phyloP scores from a whole-genome alignment of 2,329 filamentous ascomycete genomes.

The Lachnellula occidentalis region DNA sequence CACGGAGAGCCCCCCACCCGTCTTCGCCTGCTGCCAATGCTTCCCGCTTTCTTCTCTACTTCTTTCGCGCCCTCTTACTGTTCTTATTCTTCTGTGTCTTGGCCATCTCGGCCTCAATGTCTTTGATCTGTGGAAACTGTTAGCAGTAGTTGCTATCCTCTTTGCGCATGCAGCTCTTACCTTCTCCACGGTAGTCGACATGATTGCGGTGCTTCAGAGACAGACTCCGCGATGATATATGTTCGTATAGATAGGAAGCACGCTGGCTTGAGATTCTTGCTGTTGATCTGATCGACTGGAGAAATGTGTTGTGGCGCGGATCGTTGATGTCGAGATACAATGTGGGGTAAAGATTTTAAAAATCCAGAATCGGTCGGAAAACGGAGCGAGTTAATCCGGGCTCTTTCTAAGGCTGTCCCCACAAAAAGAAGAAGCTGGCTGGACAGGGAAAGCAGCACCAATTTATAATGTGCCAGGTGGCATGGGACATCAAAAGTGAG shows the following conservation, averaged over 20 bases:
- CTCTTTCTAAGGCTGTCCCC: too few species aligned
- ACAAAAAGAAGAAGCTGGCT: too few species aligned
- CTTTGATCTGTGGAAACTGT: constrained; percentile 68
- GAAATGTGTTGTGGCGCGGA: neutral
- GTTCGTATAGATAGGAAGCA: neutral
- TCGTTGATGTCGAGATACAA: neutral
- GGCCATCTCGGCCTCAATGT: constrained; percentile 81
- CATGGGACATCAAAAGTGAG: too few species aligned
- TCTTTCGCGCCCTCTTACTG: constrained; percentile 40
- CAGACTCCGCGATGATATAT: neutral
- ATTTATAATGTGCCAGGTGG: too few species aligned
- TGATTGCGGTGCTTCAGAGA: constrained; percentile 41
- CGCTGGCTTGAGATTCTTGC: neutral
- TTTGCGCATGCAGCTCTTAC: constrained; percentile 40
- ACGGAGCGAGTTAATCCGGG: too few species aligned
- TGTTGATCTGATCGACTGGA: neutral
- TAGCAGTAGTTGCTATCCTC: constrained; percentile 12
- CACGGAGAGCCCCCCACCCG: too few species aligned
- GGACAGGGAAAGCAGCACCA: too few species aligned
- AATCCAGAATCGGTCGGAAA: neutral
- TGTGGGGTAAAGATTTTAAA: neutral
- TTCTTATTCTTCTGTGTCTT: constrained; percentile 96
- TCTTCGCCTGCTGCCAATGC: too few species aligned
- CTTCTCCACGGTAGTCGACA: constrained; percentile 98
- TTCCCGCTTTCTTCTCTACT: neutral